Percentiles rank a stretch among this genome's conserved stretches.
Evolutionary conservation across 148 eudicot species (phyloP).

Genomic region (Simmondsia chinensis): DNA sequence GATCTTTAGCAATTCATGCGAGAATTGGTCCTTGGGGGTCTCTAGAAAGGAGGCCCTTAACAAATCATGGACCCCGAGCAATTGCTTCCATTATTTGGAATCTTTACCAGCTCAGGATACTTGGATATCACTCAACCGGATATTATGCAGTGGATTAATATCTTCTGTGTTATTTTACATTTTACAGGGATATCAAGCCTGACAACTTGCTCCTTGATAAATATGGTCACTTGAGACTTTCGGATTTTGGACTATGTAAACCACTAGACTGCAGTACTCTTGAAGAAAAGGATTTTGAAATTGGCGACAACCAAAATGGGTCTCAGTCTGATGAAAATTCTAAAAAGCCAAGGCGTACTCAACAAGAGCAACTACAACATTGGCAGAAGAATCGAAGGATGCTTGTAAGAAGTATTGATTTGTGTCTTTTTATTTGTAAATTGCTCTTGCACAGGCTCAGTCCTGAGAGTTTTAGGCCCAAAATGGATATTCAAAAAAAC

Average conservation of each 20-base stretch:
- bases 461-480: too few species aligned
- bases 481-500: too few species aligned
- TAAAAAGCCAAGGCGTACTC: conserved; percentile 72
- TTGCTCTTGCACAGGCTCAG: too few species aligned
- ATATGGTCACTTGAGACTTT: conserved; percentile 78
- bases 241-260: conserved; percentile 92
- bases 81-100: too few species aligned
- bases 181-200: conserved; percentile 88
- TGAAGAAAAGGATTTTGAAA: conserved; percentile 69
- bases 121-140: too few species aligned
- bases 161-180: conserved; percentile 10
- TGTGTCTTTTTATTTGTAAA: too few species aligned
- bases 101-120: too few species aligned
- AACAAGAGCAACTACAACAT: conserved; percentile 85
- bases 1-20: too few species aligned
- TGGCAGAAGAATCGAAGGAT: conserved; percentile 97
- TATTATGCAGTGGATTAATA: too few species aligned
- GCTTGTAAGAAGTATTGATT: conserved; percentile 47
- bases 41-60: too few species aligned
- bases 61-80: too few species aligned
- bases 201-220: conserved; percentile 92
- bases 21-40: too few species aligned
- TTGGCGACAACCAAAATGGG: conserved; percentile 27
- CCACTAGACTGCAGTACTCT: conserved; percentile 87
- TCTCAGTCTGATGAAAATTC: conserved; percentile 42